Conservation (phyloP, 2,329 filamentous ascomycete genomes). For the Hypoxylon sp. region DNA sequence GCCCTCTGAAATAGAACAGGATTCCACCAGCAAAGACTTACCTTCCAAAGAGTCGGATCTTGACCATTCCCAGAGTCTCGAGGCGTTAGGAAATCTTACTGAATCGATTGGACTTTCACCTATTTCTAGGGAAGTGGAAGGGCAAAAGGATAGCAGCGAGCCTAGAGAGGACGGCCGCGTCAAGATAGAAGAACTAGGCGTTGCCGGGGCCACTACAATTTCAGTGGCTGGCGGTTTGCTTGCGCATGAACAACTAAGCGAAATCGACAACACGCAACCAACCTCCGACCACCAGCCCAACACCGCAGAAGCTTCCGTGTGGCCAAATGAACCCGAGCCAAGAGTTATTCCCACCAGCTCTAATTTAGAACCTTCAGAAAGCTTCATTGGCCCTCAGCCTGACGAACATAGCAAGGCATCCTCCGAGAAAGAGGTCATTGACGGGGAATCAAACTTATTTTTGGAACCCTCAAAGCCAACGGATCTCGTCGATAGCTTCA, state of each 20-base stretch:
- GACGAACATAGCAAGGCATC: not conserved
- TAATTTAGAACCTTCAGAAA: conserved; percentile 15
- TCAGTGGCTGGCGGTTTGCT: conserved; percentile 17
- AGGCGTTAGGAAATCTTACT: conserved; percentile 8
- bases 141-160: not conserved
- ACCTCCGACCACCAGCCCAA: conserved; percentile 3
- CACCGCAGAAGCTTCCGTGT: not conserved
- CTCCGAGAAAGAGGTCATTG: not conserved
- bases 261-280: conserved; percentile 8
- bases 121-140: not conserved
- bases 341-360: not conserved
- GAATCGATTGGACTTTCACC: not conserved
- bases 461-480: not conserved
- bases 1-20: not conserved
- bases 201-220: conserved; percentile 25
- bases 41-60: conserved; percentile 1
- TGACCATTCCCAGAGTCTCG: not conserved
- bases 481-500: conserved; percentile 4
- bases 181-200: conserved; percentile 14
- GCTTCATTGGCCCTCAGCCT: conserved; percentile 4
- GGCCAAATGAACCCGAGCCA: conserved; percentile 9
- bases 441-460: not conserved
- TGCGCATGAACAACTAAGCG: conserved; percentile 3
- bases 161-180: not conserved
- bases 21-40: conserved; percentile 2